Evolutionary conservation across 495 filamentous ascomycete species (phyloP), one percentile per base, ranked within the genome.

Genomic region (Penicillium longicatenatum): DNA sequence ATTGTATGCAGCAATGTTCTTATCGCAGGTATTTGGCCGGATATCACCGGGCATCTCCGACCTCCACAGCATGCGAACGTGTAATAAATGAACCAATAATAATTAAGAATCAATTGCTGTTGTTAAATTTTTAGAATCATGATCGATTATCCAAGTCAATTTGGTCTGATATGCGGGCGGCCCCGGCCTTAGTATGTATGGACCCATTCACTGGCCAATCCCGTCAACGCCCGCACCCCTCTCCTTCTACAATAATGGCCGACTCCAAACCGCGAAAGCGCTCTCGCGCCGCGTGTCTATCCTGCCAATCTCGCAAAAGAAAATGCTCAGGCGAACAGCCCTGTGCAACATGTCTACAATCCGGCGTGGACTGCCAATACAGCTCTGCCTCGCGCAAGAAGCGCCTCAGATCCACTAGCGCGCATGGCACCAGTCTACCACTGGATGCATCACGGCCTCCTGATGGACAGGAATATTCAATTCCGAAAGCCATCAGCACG

Each of bases 281-380:
- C 47, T 76, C 76, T 45, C 73, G 79, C 17, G 68, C 76, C 20
- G 82, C 80, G 30, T 84, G 82, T 65, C 58, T 70, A 19, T 75
- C 75, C 5, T 84, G 82, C 47, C 75, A 81, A 50, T 69, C 78
- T 2, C 74, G 81, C 29, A 84, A 84, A 57, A 74, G 81, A 8
- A 83, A 82, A 77, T 82, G 80, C 66, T 75, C 81, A 49, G 79
- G 77, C 44, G 70, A 74, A 6, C 69, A 71, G 35, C 82, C 82
- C 9, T 84, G 82, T 56, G 65, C 62, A n/a, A 82, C 75, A 17
- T 84, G 81, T 59, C 60, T 67, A 16, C 75, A 80, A 45, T 74
- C 74, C 44, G 79, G 78, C 26, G 74, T 75, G 29, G 66, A 76
- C 47, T 84, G 82, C 54, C 70, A 77, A 22, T 83, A 79, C 64